Percentiles rank a stretch among this genome's conserved stretches.
Evolutionary conservation across 2,329 filamentous ascomycete species (phyloP).

Genomic region (Capronia americana): DNA sequence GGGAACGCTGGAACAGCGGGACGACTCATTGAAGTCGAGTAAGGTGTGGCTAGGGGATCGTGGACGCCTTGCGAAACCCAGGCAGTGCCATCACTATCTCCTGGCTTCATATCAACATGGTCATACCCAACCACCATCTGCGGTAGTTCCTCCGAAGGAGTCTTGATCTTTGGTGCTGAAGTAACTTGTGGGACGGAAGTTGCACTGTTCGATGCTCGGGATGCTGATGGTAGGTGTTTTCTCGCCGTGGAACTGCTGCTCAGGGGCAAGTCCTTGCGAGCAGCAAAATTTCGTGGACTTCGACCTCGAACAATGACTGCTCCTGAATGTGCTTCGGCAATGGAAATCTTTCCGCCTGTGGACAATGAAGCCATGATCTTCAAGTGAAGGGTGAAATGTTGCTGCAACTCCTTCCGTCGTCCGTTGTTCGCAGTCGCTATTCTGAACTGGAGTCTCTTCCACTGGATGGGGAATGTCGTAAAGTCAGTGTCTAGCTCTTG

Average conservation of each 20-base stretch:
- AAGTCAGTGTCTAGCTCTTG: constrained; percentile 79
- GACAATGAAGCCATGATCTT: constrained; percentile 84
- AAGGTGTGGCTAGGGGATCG: constrained; percentile 36
- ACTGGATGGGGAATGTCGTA: constrained; percentile 89
- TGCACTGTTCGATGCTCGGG: constrained; percentile 32
- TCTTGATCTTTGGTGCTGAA: constrained; percentile 37
- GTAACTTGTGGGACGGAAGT: constrained; percentile 39
- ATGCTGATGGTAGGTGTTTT: constrained; percentile 62
- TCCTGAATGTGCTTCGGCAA: constrained; percentile 84
- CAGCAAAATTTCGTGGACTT: constrained; percentile 93
- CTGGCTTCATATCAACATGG: constrained; percentile 27
- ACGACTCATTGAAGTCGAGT: constrained; percentile 36
- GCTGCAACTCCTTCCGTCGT: constrained; percentile 89
- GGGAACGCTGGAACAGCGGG: constrained; percentile 34
- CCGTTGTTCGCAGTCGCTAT: constrained; percentile 97
- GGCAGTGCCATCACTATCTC: constrained; percentile 21
- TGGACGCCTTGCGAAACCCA: constrained; percentile 32
- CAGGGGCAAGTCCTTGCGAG: constrained; percentile 88
- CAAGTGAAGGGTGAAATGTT: constrained; percentile 90
- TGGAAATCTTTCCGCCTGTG: constrained; percentile 79
- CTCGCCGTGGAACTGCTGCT: constrained; percentile 80
- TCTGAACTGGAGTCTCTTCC: constrained; percentile 90
- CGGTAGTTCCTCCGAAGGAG: constrained; percentile 33
- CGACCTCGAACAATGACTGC: constrained; percentile 92
- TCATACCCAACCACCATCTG: constrained; percentile 30